Percentiles rank a stretch among this genome's conserved stretches.
These are phyloP conservation scores for Leishmania gerbilli DNA, from an alignment of 208 protist genomes.

Conservation along the genomic window DNA sequence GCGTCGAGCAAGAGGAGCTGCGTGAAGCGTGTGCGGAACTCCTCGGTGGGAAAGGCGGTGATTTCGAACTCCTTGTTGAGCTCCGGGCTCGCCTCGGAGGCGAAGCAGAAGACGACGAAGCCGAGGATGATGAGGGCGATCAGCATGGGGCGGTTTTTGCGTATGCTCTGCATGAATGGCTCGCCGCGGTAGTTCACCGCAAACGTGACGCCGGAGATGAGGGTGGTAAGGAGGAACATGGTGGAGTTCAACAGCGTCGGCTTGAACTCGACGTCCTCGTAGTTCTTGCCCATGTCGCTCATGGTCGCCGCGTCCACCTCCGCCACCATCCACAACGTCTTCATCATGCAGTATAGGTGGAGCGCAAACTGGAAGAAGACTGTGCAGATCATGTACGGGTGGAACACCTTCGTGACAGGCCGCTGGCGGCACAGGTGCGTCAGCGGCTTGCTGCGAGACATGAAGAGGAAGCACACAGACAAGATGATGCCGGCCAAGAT, in stretches of 20 bases:
- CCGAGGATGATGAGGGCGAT: slow-evolving; percentile 77
- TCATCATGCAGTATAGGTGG: slow-evolving; percentile 94
- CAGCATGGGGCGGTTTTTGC: slow-evolving; percentile 93
- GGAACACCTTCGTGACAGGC: slow-evolving; percentile 95
- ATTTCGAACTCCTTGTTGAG: slow-evolving; percentile 89
- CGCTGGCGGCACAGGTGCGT: slow-evolving; percentile 88
- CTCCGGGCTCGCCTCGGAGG: slow-evolving; percentile 74
- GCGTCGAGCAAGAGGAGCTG: slow-evolving; percentile 73
- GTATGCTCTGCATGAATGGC: slow-evolving; percentile 95
- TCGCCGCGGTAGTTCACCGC: slow-evolving; percentile 97
- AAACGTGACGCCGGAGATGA: slow-evolving; percentile 96
- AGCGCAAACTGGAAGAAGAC: slow-evolving; percentile 96
- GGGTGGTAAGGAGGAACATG: slow-evolving; percentile 96
- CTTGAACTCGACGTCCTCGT: slow-evolving; percentile 92
- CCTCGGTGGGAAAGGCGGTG: slow-evolving; percentile 79
- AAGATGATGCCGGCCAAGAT: slow-evolving; percentile 95
- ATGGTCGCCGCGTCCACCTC: slow-evolving; percentile 67
- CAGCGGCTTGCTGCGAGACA: slow-evolving; percentile 96
- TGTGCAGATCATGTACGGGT: slow-evolving; percentile 94
- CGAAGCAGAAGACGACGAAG: slow-evolving; percentile 79
- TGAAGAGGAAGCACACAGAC: slow-evolving; percentile 98
- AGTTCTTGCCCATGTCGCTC: slow-evolving; percentile 52
- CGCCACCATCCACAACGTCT: slow-evolving; percentile 74
- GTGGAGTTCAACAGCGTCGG: slow-evolving; percentile 97
- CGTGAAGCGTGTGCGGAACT: slow-evolving; percentile 79